A percentile compares a stretch with the other conserved stretches of the same genome.
Conservation (phyloP, 2,329 filamentous ascomycete genomes). For the Diaporthe helianthi region DNA sequence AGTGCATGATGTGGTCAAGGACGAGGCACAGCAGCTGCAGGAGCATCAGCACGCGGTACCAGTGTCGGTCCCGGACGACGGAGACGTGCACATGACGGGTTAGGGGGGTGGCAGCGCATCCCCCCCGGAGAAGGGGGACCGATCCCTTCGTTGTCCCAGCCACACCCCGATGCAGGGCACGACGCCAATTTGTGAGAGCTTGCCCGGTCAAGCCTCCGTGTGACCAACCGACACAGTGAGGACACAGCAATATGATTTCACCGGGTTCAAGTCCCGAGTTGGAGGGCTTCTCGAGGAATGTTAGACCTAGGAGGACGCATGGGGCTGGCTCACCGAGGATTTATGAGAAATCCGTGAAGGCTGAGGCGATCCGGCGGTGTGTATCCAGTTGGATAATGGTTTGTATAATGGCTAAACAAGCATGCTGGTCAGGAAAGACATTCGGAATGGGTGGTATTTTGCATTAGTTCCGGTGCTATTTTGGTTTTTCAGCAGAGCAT, state of each 20-base stretch:
- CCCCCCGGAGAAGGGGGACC: background rate
- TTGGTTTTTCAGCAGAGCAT: background rate
- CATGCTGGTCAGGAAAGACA: background rate
- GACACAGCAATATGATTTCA: background rate
- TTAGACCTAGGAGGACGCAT: background rate
- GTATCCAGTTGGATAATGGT: background rate
- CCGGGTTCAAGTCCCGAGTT: background rate
- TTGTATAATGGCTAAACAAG: background rate
- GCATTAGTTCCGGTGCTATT: background rate
- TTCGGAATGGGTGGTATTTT: background rate
- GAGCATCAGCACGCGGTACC: slow-evolving; percentile 28
- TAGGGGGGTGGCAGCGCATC: background rate
- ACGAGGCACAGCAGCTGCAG: slow-evolving; percentile 50
- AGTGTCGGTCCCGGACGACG: slow-evolving; percentile 46
- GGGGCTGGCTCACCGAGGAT: background rate
- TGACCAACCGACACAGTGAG: background rate
- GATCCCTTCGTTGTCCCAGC: background rate
- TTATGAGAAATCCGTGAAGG: background rate
- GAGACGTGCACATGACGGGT: slow-evolving; percentile 67
- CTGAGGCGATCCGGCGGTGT: no score
- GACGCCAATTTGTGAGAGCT: background rate
- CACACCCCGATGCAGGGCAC: no score
- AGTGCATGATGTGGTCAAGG: slow-evolving; percentile 40
- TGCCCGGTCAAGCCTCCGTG: background rate
- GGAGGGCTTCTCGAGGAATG: background rate